Base-by-base conservation (phyloP, 768 basidiomycete genomes). In the Mycena floridula region DNA sequence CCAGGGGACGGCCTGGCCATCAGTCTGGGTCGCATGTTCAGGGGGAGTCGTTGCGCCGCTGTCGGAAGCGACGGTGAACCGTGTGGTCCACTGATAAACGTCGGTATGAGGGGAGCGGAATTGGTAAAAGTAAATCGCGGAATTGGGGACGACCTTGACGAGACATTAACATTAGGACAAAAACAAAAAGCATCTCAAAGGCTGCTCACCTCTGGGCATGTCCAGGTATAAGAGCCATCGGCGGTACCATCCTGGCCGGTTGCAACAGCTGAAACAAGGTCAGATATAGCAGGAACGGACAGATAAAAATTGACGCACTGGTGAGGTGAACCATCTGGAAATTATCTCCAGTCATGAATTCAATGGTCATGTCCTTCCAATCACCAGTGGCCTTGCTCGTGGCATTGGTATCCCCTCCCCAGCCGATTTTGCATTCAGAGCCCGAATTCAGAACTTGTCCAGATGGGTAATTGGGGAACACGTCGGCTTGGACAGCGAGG, bases 261-360 rank as follows among this genome's bases (percentile, higher is more conserved):
- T 4, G 72, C 72, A 38, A 89, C 75, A 48, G 80, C 89, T 90
- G 55, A 21, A 2, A 22, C 20, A 16, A 22, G 37, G 12, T 26
- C 25, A 21, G 8, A 37, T 37, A 35, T 24, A 41, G 24, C 22
- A 40, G 18, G 4, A 15, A n/a, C 35, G 32, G 37, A 40, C 12
- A 25, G 40, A 13, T 38, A 20, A 23, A 40, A 27, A 26, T 15
- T 42, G 25, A 68, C 81, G 48, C 50, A 88, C 85, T 79, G 12
- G 80, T 77, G 45, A 90, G 51, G 52, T 70, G 74, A 30, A 78
- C 55, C 87, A 90, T 90, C 30, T 71, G 49, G 41, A 72, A 62
- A 64, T 92, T 90, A 55, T 72, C 58, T 4, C 89, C 89, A 1
- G 84, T 81, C 87, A 88, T 90, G 60, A 91, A 75, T 58, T 88